phyloP scores from a whole-genome alignment of 495 filamentous ascomycete species.

The Talaromyces liani region DNA sequence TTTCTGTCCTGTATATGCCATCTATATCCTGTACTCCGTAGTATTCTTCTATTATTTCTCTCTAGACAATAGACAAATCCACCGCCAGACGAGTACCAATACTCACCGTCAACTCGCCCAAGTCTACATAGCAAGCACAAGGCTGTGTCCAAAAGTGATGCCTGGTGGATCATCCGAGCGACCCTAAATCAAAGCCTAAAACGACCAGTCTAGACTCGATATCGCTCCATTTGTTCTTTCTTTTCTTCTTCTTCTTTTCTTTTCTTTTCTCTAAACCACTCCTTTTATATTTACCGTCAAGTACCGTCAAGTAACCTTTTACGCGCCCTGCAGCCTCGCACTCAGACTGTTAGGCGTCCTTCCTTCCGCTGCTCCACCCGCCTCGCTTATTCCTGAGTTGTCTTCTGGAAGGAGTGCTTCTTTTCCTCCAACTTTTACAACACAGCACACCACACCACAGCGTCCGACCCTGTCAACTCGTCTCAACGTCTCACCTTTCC shows the following conservation, averaged over 20 bases:
- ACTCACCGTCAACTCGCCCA: neutral
- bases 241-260: conserved; percentile 7
- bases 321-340: neutral
- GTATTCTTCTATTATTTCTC: no score
- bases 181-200: neutral
- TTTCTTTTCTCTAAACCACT: neutral
- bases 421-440: neutral
- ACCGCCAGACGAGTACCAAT: neutral
- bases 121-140: neutral
- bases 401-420: neutral
- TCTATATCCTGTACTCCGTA: neutral
- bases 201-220: conserved; percentile 2
- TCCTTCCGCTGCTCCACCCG: neutral
- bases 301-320: neutral
- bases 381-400: neutral
- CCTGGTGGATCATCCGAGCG: conserved; percentile 2
- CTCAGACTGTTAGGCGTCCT: neutral
- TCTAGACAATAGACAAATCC: neutral
- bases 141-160: neutral
- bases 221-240: conserved; percentile 7
- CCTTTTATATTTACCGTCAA: neutral
- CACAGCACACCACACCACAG: neutral
- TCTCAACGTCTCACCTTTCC: conserved; percentile 7
- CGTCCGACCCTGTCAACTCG: neutral
- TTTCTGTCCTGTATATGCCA: no score